Base-by-base conservation (phyloP, 2,329 filamentous ascomycete species). In the Phyllosticta citribraziliensis region DNA sequence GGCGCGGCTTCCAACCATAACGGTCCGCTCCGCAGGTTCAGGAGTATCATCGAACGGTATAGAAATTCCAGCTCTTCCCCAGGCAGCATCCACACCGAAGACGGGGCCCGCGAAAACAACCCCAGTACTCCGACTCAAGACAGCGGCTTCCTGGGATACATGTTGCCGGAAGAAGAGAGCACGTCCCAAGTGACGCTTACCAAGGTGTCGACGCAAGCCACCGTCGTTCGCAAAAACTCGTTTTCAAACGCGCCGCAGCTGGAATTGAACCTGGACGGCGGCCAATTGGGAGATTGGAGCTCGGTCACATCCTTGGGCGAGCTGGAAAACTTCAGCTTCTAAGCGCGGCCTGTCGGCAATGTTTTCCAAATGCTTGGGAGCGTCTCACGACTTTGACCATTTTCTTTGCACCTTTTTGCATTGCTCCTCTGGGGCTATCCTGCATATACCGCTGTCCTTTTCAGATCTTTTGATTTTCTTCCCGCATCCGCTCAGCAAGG, bases 141-240 rank as follows among this genome's bases (percentile, higher is more conserved):
- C 24, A 51, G 53, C 25, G 69, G 69, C 6, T 73, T 74, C 58
- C 67, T 73, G 47, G 66, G 66, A 14, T 73, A 72, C 62, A 71
- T 66, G 52, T 65, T 74, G 0, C 70, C 71, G 1, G 66, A 69
- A 11, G 67, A 70, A 19, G 67, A 70, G 9, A 66, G 62, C 0
- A 62, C 55, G 2, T 69, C 68, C 11, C 70, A 73, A 47, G 58
- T 58, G 17, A 73, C 69, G 3, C 64, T 72, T 11, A 69, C 66
- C 1, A 67, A 71, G 51, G 19, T 57, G 20, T 47, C 59, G 11
- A 61, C 54, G 22, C 59, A 56, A 19, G 30, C 55, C 5, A 57
- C 59, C 8, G 56, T 61, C 10, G 58, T 61, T 47, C 54, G 54
- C 40, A n/a, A n/a, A n/a, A n/a, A n/a, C 11, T 27, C 52, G 5